A percentile compares a stretch with the other conserved stretches of the same genome.
phyloP scores from a whole-genome alignment of 352 stramenopile genomes.

The Pythium brachiatum region DNA sequence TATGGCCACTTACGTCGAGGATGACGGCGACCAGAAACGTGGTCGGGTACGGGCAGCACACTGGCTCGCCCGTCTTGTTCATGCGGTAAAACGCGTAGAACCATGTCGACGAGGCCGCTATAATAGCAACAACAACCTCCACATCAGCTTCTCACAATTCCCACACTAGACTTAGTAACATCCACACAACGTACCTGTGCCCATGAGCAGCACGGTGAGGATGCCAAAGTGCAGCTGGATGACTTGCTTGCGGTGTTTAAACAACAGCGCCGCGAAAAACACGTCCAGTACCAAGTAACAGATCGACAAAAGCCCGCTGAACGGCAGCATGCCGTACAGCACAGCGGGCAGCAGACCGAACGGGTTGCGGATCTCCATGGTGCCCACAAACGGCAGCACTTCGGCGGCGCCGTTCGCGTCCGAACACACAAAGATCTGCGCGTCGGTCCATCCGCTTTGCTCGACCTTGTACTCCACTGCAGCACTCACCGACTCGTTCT shows the following conservation, averaged over 20 bases:
- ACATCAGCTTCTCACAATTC: constrained; percentile 6
- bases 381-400: constrained; percentile 58
- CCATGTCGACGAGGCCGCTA: constrained; percentile 57
- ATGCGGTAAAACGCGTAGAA: constrained; percentile 85
- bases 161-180: no score
- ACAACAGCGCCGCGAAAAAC: constrained; percentile 76
- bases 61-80: constrained; percentile 86
- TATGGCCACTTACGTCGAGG: constrained; percentile 59
- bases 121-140: background rate
- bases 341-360: constrained; percentile 78
- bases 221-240: constrained; percentile 85
- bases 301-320: constrained; percentile 67
- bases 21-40: constrained; percentile 81
- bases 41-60: constrained; percentile 88
- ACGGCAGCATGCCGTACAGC: constrained; percentile 84
- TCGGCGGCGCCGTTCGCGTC: constrained; percentile 47
- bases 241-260: constrained; percentile 62
- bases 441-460: constrained; percentile 73
- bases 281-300: constrained; percentile 77
- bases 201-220: constrained; percentile 74
- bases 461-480: constrained; percentile 56
- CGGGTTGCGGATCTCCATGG: constrained; percentile 78
- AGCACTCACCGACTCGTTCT: constrained; percentile 49
- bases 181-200: constrained; percentile 42
- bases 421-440: constrained; percentile 77